These are phyloP conservation scores for Coelastrella sp. DNA, from an alignment of 139 green algal genomes.

Conservation along the genomic window DNA sequence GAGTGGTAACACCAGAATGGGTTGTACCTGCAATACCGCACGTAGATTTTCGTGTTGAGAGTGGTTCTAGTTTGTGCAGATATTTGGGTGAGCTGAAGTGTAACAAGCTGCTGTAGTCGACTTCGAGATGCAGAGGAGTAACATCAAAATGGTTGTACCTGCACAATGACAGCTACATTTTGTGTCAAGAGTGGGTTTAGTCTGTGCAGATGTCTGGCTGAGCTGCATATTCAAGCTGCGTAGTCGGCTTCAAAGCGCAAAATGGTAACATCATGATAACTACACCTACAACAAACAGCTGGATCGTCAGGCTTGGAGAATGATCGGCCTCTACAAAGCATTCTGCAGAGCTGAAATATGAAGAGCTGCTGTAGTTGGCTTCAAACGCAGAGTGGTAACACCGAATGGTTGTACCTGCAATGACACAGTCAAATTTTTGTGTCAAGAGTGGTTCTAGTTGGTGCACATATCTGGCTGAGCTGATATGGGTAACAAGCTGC, in stretches of 20 bases:
- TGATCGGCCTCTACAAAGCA: conserved; percentile 54
- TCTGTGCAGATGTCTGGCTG: conserved; percentile 42
- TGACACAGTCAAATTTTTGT: too few relatives aligned
- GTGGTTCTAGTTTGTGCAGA: too few relatives aligned
- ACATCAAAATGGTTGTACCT: too few relatives aligned
- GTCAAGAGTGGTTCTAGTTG: too few relatives aligned
- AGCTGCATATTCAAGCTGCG: conserved; percentile 80
- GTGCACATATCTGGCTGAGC: too few relatives aligned
- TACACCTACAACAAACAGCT: conserved; percentile 55
- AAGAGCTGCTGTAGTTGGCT: conserved; percentile 78
- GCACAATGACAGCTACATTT: too few relatives aligned
- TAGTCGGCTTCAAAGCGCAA: conserved; percentile 76
- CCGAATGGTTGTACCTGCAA: conserved; percentile 70
- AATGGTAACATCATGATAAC: conserved; percentile 55
- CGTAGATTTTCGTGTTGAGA: too few relatives aligned
- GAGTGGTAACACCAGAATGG: conserved; percentile 55
- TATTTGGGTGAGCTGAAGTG: conserved; percentile 65
- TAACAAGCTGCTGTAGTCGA: conserved; percentile 82
- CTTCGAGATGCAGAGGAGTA: conserved; percentile 60
- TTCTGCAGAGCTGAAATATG: conserved; percentile 79
- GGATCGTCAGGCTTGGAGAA: too few relatives aligned
- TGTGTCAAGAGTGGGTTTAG: too few relatives aligned
- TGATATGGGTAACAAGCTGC: conserved; percentile 81
- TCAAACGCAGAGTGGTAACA: conserved; percentile 57
- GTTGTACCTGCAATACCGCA: conserved; percentile 61